phyloP scores from a whole-genome alignment of 2,329 filamentous ascomycete genomes.

The Verticillium tricorpus region DNA sequence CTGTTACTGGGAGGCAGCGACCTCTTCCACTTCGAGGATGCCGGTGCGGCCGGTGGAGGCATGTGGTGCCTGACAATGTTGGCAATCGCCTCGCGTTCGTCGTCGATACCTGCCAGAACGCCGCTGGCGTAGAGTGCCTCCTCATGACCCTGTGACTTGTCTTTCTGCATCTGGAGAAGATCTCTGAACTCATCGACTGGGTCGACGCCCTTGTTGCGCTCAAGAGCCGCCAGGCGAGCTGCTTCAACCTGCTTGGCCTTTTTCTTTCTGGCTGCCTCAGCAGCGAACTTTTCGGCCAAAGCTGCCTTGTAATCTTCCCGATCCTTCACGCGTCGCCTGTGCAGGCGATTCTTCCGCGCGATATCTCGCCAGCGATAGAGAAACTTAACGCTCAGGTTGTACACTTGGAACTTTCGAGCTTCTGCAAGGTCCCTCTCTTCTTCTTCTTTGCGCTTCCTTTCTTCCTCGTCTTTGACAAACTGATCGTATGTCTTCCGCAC shows the following conservation, averaged over 20 bases:
- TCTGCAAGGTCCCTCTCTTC: slow-evolving; percentile 40
- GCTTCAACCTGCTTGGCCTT: slow-evolving; percentile 19
- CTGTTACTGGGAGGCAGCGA: neutral
- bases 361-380: slow-evolving; percentile 53
- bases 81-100: slow-evolving; percentile 29
- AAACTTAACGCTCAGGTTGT: slow-evolving; percentile 48
- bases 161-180: slow-evolving; percentile 25
- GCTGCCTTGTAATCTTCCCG: slow-evolving; percentile 43
- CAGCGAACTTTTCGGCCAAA: slow-evolving; percentile 30
- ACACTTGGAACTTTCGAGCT: slow-evolving; percentile 41
- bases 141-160: slow-evolving; percentile 23
- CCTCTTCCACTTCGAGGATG: slow-evolving; percentile 1
- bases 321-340: slow-evolving; percentile 45
- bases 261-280: slow-evolving; percentile 26
- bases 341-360: slow-evolving; percentile 42
- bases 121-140: slow-evolving; percentile 36
- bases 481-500: slow-evolving; percentile 35
- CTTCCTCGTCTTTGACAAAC: slow-evolving; percentile 34
- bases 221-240: slow-evolving; percentile 6
- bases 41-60: neutral
- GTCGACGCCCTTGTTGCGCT: slow-evolving; percentile 15
- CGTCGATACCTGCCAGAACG: slow-evolving; percentile 33
- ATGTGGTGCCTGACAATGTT: slow-evolving; percentile 26
- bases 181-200: slow-evolving; percentile 28
- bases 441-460: slow-evolving; percentile 40